phyloP scores from a whole-genome alignment of 306 rosid genomes.

The Dryas alaskensis region DNA sequence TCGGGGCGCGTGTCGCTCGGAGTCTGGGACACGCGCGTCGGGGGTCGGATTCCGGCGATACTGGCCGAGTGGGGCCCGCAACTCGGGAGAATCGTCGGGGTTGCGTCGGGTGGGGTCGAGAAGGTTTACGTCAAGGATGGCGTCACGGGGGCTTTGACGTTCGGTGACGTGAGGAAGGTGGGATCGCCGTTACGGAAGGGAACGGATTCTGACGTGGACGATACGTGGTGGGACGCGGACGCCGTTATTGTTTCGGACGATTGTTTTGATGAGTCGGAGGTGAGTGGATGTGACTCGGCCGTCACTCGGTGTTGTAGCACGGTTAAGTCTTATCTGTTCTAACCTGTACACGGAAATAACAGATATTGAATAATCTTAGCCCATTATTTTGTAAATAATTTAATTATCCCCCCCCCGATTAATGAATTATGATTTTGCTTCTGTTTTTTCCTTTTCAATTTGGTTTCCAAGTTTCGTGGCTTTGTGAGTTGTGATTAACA shows the following conservation, averaged over 20 bases:
- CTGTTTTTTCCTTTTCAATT: background rate
- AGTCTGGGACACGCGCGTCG: conserved; percentile 66
- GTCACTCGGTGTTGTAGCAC: conserved; percentile 27
- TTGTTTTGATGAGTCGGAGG: conserved; percentile 14
- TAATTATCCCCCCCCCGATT: background rate
- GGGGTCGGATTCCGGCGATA: conserved; percentile 49
- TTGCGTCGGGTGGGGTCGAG: conserved; percentile 36
- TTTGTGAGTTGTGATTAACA: background rate
- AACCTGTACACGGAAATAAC: background rate
- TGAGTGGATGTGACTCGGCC: conserved; percentile 26
- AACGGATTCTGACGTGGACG: conserved; percentile 36
- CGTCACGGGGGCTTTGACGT: conserved; percentile 31
- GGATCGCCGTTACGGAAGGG: conserved; percentile 37
- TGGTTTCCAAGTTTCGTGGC: background rate
- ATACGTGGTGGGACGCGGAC: conserved; percentile 55
- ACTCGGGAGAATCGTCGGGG: conserved; percentile 37
- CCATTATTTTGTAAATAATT: conserved; percentile 8
- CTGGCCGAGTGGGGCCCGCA: conserved; percentile 60
- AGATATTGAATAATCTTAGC: background rate
- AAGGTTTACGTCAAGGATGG: conserved; percentile 50
- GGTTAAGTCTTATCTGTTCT: conserved; percentile 23
- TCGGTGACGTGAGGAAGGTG: conserved; percentile 61
- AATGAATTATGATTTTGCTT: no score
- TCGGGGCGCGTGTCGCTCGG: conserved; percentile 31
- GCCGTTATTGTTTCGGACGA: conserved; percentile 37